Evolutionary conservation across 495 filamentous ascomycete species (phyloP).

Genomic region (Penicillium salamii): DNA sequence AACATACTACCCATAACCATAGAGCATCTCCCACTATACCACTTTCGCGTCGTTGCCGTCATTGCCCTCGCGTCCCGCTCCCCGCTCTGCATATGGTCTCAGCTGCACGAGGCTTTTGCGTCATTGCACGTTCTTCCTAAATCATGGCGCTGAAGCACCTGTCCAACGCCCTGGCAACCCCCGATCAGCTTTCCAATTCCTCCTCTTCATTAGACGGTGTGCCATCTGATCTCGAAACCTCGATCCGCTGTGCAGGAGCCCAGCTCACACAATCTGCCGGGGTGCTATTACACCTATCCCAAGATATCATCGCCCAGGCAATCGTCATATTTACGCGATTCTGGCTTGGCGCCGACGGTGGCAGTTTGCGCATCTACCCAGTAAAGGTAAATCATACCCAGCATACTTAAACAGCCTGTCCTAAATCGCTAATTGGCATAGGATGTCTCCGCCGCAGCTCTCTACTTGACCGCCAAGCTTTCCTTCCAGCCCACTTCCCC

Average conservation of each 20-base stretch:
- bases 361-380: conserved; percentile 56
- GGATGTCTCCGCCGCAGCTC: conserved; percentile 75
- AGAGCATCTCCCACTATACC: not conserved
- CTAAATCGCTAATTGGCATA: conserved; percentile 25
- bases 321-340: conserved; percentile 86
- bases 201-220: conserved; percentile 67
- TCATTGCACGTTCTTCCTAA: conserved; percentile 24
- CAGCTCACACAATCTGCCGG: conserved; percentile 87
- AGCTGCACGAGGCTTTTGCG: conserved; percentile 10
- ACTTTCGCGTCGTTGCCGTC: not conserved
- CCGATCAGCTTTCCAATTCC: conserved; percentile 71
- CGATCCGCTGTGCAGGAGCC: conserved; percentile 53
- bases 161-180: conserved; percentile 82
- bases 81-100: conserved; percentile 5
- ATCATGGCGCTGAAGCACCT: conserved; percentile 51
- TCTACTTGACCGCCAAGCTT: conserved; percentile 84
- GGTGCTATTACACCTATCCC: conserved; percentile 77
- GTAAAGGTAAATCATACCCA: conserved; percentile 43
- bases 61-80: conserved; percentile 1
- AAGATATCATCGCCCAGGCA: conserved; percentile 85
- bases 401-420: not conserved
- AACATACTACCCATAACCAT: not conserved
- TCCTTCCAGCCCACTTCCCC: conserved; percentile 73
- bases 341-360: conserved; percentile 69
- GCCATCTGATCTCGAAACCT: conserved; percentile 72